Percentiles rank a stretch among this genome's conserved stretches.
Conservation (phyloP, 1,139 yeast genomes). For the Suhomyces yuchorum region DNA sequence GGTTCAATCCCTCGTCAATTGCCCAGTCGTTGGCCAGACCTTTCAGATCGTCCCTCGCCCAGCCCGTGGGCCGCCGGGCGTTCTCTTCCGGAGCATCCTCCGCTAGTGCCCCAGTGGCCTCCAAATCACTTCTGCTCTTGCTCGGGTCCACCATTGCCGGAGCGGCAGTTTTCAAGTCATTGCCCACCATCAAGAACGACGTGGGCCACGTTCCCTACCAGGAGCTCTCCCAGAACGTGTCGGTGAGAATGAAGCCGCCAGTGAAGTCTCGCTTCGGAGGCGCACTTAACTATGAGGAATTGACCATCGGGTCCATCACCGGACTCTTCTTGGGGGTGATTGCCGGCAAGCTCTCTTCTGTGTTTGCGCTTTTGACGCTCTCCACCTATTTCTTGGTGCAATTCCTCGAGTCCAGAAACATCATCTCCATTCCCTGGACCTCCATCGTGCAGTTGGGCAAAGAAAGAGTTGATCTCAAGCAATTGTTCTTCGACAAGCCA, state of each 20-base stretch:
- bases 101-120: neutral
- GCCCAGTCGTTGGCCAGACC: constrained; percentile 1
- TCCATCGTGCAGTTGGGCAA: constrained; percentile 48
- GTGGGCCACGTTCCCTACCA: constrained; percentile 9
- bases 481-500: constrained; percentile 60
- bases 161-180: constrained; percentile 5
- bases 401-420: constrained; percentile 61
- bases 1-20: constrained; percentile 1
- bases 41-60: neutral
- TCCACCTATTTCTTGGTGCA: constrained; percentile 55
- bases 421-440: constrained; percentile 54
- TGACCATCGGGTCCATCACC: constrained; percentile 67
- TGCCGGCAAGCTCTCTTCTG: constrained; percentile 64
- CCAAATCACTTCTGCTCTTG: constrained; percentile 11
- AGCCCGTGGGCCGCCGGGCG: constrained; percentile 1
- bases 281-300: constrained; percentile 58
- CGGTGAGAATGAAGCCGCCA: constrained; percentile 1
- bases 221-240: constrained; percentile 8
- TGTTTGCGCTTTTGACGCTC: constrained; percentile 55
- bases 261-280: constrained; percentile 12
- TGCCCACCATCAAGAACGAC: constrained; percentile 12
- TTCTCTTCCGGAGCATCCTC: constrained; percentile 4
- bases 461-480: constrained; percentile 49
- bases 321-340: constrained; percentile 66
- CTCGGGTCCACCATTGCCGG: constrained; percentile 10